These are phyloP conservation scores for Candida gorgasii DNA, from an alignment of 805 yeast genomes.

Conservation along the genomic window DNA sequence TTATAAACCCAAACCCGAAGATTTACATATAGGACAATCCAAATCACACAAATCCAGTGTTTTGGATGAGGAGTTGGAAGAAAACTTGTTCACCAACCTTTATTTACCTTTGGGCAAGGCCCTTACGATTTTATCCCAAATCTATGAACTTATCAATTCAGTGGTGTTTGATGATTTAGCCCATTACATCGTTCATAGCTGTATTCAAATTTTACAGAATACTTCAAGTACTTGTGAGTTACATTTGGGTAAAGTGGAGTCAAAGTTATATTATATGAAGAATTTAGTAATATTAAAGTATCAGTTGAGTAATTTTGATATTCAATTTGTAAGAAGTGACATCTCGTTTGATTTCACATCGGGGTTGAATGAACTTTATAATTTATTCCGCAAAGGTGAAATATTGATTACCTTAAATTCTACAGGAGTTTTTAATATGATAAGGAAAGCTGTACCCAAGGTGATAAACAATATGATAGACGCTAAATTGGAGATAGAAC, in stretches of 20 bases:
- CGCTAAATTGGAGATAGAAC: constrained; percentile 68
- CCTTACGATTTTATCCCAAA: constrained; percentile 66
- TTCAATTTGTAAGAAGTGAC: constrained; percentile 71
- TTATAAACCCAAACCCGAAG: constrained; percentile 68
- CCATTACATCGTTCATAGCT: constrained; percentile 79
- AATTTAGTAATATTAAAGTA: constrained; percentile 70
- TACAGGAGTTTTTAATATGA: constrained; percentile 47
- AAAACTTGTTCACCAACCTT: constrained; percentile 44
- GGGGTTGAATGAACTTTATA: constrained; percentile 57
- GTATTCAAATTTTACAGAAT: constrained; percentile 59
- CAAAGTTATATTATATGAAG: constrained; percentile 67
- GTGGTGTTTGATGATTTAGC: constrained; percentile 86
- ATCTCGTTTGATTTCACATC: constrained; percentile 73
- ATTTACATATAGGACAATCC: constrained; percentile 57
- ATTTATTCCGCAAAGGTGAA: constrained; percentile 38
- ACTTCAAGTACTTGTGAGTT: constrained; percentile 47
- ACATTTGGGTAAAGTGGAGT: constrained; percentile 53
- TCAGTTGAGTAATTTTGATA: constrained; percentile 74
- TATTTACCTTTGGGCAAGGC: constrained; percentile 76
- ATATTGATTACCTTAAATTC: constrained; percentile 41
- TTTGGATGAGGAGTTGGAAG: constrained; percentile 36
- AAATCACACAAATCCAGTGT: constrained; percentile 16
- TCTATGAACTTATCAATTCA: constrained; percentile 77
- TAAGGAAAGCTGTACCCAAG: constrained; percentile 71
- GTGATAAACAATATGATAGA: constrained; percentile 83